A percentile compares a stretch with the other conserved stretches of the same genome.
phyloP scores from a whole-genome alignment of 176 grass and related monocot species.

The Triticum dicoccoides region DNA sequence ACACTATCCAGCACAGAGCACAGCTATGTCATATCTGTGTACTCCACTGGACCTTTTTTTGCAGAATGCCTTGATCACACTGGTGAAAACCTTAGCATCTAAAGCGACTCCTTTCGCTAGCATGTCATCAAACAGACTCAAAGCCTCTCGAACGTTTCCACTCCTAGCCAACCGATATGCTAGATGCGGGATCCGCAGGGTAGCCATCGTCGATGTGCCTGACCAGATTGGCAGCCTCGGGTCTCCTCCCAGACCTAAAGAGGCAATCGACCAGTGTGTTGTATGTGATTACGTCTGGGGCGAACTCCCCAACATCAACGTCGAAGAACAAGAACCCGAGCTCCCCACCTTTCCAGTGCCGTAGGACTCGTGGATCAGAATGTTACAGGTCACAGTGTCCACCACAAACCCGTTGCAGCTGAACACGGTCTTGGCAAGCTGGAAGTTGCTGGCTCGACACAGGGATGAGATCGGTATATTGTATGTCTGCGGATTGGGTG shows the following conservation, averaged over 20 bases:
- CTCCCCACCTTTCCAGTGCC: constrained; percentile 39
- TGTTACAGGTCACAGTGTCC: constrained; percentile 79
- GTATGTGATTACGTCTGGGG: constrained; percentile 37
- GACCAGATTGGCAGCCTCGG: constrained; percentile 59
- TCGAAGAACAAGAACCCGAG: constrained; percentile 60
- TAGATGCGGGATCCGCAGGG: constrained; percentile 40
- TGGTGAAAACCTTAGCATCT: too few species aligned
- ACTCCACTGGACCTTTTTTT: too few species aligned
- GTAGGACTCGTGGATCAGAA: constrained; percentile 71
- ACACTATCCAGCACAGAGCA: too few species aligned
- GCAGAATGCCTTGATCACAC: too few species aligned
- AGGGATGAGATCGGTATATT: constrained; percentile 69
- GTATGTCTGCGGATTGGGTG: constrained; percentile 48
- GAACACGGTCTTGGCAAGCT: constrained; percentile 57
- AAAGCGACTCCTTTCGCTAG: too few species aligned
- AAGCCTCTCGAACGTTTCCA: constrained; percentile 39
- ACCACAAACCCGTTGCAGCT: constrained; percentile 63
- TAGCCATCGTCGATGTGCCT: constrained; percentile 56
- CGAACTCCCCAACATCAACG: constrained; percentile 45
- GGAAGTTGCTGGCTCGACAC: constrained; percentile 69
- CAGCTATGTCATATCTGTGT: too few species aligned
- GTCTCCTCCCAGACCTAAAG: constrained; percentile 58
- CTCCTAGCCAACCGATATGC: constrained; percentile 68
- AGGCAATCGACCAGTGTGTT: constrained; percentile 61
- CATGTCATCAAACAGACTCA: constrained; percentile 73